Evolutionary conservation across 495 filamentous ascomycete genomes (phyloP).

Genomic region (Rhypophila decipiens): DNA sequence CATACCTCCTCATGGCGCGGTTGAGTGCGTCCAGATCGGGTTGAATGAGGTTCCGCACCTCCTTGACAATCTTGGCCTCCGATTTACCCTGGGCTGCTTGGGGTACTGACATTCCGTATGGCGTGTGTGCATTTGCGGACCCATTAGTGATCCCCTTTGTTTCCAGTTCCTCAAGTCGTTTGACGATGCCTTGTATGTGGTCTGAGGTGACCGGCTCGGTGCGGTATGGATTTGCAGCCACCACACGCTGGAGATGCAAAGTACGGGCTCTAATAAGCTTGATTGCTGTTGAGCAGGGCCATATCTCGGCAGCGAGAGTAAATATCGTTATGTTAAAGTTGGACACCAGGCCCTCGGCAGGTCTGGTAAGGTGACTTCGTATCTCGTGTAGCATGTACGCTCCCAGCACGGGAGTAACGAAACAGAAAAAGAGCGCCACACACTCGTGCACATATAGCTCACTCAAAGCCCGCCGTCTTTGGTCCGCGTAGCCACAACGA

Average conservation of each 20-base stretch:
- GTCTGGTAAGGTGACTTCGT: slow-evolving; percentile 67
- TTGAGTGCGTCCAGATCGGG: slow-evolving; percentile 85
- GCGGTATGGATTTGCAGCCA: slow-evolving; percentile 47
- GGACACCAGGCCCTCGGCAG: slow-evolving; percentile 79
- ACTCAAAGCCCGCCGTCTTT: slow-evolving; percentile 46
- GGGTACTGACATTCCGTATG: slow-evolving; percentile 3
- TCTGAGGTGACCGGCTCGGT: slow-evolving; percentile 32
- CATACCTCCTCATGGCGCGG: slow-evolving; percentile 86
- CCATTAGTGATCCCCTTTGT: slow-evolving; percentile 15
- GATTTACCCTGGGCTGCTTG: slow-evolving; percentile 11
- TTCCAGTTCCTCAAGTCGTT: slow-evolving; percentile 68
- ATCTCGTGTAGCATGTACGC: slow-evolving; percentile 75
- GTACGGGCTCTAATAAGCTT: slow-evolving; percentile 73
- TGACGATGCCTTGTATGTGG: slow-evolving; percentile 51
- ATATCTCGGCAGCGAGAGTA: slow-evolving; percentile 77
- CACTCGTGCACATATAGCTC: slow-evolving; percentile 73
- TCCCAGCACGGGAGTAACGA: slow-evolving; percentile 68
- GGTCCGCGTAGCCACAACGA: too few relatives aligned
- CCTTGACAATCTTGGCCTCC: slow-evolving; percentile 43
- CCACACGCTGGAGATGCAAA: slow-evolving; percentile 72
- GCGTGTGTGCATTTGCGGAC: too few relatives aligned
- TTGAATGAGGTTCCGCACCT: slow-evolving; percentile 60
- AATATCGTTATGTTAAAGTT: slow-evolving; percentile 95
- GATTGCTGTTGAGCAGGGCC: slow-evolving; percentile 72
- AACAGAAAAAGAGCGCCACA: slow-evolving; percentile 68